A percentile compares a stretch with the other conserved stretches of the same genome.
Conservation (phyloP, 1,284 basidiomycete species). For the Tausonia pullulans region DNA sequence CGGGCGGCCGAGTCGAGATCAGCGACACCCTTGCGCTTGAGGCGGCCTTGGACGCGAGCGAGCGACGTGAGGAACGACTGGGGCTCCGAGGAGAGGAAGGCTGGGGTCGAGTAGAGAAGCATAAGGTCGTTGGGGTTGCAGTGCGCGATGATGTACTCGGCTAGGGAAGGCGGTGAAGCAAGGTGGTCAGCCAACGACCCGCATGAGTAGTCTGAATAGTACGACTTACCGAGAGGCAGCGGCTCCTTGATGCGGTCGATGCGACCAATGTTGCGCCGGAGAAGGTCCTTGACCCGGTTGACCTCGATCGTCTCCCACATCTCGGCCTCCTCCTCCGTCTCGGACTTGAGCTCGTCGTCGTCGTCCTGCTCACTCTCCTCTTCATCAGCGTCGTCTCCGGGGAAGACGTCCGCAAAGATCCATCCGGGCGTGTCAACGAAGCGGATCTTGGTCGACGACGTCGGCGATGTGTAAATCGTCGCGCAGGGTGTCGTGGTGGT, state of each 20-base stretch:
- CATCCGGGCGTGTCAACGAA: conserved; percentile 80
- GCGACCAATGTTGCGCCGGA: conserved; percentile 68
- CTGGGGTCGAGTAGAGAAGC: conserved; percentile 77
- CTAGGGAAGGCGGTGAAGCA: conserved; percentile 25
- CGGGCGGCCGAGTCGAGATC: conserved; percentile 73
- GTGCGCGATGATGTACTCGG: conserved; percentile 58
- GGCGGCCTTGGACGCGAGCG: conserved; percentile 62
- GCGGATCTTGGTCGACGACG: conserved; percentile 37
- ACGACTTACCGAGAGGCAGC: conserved; percentile 52
- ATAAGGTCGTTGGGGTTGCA: conserved; percentile 73
- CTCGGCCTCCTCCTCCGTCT: conserved; percentile 37
- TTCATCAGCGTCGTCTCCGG: conserved; percentile 27
- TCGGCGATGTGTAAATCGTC: conserved; percentile 45
- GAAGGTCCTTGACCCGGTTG: conserved; percentile 52
- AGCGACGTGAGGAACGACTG: conserved; percentile 70
- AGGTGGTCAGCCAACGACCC: background rate
- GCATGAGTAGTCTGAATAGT: background rate
- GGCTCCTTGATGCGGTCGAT: conserved; percentile 84
- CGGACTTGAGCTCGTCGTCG: conserved; percentile 26
- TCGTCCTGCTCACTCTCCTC: conserved; percentile 39
- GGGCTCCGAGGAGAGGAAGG: conserved; percentile 59
- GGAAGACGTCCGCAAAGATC: conserved; percentile 40
- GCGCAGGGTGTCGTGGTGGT: conserved; percentile 52
- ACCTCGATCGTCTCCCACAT: conserved; percentile 38
- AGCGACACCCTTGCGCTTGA: conserved; percentile 73